Conservation (phyloP, 2,329 filamentous ascomycete genomes). For the Cercospora berteroae region DNA sequence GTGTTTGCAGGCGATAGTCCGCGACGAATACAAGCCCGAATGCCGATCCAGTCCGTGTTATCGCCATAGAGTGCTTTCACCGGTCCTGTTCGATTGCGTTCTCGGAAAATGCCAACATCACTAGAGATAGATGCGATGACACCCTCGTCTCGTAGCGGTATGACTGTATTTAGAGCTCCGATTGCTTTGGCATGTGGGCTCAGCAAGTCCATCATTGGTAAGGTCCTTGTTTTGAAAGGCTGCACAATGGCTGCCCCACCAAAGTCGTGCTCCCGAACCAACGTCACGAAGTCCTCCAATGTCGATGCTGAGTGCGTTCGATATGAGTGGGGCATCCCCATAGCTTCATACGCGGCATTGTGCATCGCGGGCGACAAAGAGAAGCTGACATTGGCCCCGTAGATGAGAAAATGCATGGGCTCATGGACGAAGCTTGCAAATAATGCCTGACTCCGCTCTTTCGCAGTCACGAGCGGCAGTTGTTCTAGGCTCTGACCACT, state of each 20-base stretch:
- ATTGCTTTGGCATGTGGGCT: conserved; percentile 72
- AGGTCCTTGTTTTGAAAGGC: conserved; percentile 71
- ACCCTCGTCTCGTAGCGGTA: conserved; percentile 64
- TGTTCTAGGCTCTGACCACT: neutral
- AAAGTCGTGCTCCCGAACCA: conserved; percentile 57
- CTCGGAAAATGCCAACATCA: conserved; percentile 52
- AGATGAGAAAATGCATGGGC: conserved; percentile 69
- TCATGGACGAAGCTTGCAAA: conserved; percentile 67
- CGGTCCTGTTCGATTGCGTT: conserved; percentile 63
- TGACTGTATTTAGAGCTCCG: conserved; percentile 72
- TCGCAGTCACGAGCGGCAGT: conserved; percentile 55
- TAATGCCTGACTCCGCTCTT: conserved; percentile 63
- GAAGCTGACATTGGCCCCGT: conserved; percentile 70
- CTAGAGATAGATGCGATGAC: conserved; percentile 39
- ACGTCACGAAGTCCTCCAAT: conserved; percentile 63
- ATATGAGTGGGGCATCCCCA: conserved; percentile 68
- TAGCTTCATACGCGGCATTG: conserved; percentile 63
- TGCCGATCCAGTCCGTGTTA: conserved; percentile 80
- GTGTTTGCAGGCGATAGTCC: conserved; percentile 69
- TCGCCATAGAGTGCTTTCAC: conserved; percentile 71
- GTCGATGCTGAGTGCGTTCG: conserved; percentile 62
- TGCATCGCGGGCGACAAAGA: conserved; percentile 78
- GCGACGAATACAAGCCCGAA: conserved; percentile 68
- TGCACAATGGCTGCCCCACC: conserved; percentile 70
- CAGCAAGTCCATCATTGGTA: conserved; percentile 62